phyloP scores from a whole-genome alignment of 192 early-diverging fungal species.

The Dimargaris verticillata region DNA sequence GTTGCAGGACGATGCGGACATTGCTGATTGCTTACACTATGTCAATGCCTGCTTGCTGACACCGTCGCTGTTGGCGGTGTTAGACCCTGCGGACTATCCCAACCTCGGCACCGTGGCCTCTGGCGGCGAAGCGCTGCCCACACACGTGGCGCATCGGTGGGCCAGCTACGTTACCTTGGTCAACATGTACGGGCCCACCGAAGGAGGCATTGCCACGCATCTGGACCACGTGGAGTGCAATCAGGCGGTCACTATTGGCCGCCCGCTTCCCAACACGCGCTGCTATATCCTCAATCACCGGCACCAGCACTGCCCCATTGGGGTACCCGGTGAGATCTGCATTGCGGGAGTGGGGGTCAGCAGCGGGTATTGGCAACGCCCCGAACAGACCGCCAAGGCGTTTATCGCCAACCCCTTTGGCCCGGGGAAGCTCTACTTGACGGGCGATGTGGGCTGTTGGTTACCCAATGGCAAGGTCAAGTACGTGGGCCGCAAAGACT shows the following conservation, averaged over 20 bases:
- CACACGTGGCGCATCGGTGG: background rate
- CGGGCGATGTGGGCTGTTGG: slow-evolving; percentile 20
- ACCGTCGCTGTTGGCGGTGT: background rate
- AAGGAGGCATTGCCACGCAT: background rate
- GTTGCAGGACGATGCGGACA: slow-evolving; percentile 1
- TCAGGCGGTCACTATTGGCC: background rate
- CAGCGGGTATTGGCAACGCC: slow-evolving; percentile 19
- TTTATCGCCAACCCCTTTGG: slow-evolving; percentile 25
- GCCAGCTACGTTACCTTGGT: background rate
- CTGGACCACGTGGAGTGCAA: background rate
- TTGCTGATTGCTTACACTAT: background rate
- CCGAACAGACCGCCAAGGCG: slow-evolving; percentile 16
- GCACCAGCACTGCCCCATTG: background rate
- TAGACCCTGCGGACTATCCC: slow-evolving; percentile 6
- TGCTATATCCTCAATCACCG: slow-evolving; percentile 1
- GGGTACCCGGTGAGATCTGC: slow-evolving; percentile 21
- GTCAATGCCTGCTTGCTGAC: background rate
- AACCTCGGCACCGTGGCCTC: background rate
- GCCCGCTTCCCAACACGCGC: background rate
- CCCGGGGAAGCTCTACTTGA: slow-evolving; percentile 16
- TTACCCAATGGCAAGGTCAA: slow-evolving; percentile 18
- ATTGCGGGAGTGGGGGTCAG: slow-evolving; percentile 18
- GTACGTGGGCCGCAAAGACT: slow-evolving; percentile 18
- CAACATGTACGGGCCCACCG: slow-evolving; percentile 6
- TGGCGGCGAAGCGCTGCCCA: background rate